These are phyloP conservation scores for Gautieria morchelliformis DNA, from an alignment of 768 basidiomycete species.

Conservation along the genomic window DNA sequence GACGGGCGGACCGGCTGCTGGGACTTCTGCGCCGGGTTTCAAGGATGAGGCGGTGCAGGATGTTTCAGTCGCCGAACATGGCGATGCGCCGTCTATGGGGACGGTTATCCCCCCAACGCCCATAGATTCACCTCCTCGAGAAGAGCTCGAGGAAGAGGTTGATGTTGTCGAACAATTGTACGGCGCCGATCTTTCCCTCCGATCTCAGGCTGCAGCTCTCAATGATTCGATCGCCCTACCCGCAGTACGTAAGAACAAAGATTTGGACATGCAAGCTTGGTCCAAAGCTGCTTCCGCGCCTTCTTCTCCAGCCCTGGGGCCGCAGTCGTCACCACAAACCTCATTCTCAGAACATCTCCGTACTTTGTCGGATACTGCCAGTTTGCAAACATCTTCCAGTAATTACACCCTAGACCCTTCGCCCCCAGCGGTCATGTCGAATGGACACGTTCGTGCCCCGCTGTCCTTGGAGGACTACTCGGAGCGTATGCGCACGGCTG, in stretches of 20 bases:
- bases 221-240: constrained; percentile 80
- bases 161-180: constrained; percentile 96
- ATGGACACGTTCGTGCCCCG: constrained; percentile 17
- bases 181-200: constrained; percentile 65
- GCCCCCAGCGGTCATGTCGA: background rate
- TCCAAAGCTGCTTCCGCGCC: constrained; percentile 43
- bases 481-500: constrained; percentile 95
- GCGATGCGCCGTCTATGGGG: background rate
- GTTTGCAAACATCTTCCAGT: background rate
- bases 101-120: constrained; percentile 16
- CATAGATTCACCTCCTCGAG: constrained; percentile 2
- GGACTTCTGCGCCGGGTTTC: no score
- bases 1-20: background rate
- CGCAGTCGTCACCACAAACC: background rate
- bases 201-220: constrained; percentile 62
- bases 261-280: constrained; percentile 82
- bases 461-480: constrained; percentile 96
- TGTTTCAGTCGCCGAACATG: background rate
- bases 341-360: background rate
- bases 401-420: constrained; percentile 2
- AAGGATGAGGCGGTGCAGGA: background rate
- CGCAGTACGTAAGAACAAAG: constrained; percentile 76
- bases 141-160: constrained; percentile 71
- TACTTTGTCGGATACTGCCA: background rate
- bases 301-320: constrained; percentile 29